Base-by-base conservation (phyloP, 768 basidiomycete genomes). In the Stropharia rugosoannulata region DNA sequence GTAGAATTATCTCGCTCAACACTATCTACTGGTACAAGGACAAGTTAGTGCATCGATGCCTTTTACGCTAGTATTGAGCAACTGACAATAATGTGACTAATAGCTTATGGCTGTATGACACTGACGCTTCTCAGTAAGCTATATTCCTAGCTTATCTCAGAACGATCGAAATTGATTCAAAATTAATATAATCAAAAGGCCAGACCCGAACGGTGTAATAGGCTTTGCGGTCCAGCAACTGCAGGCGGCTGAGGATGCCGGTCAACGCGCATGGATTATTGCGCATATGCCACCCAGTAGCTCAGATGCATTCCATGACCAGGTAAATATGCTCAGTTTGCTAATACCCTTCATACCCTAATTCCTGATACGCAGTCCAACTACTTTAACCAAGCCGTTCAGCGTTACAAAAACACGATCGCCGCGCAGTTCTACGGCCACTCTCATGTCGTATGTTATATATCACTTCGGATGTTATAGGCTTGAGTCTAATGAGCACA, bases 391-490 rank as follows among this genome's bases (percentile, higher is more conserved):
- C 84, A 87, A 65, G 73, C 86, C 53, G 68, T 86, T 32, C 80
- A 83, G 56, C 74, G 85, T 5, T 87, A 85, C 64, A 75, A 75
- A 55, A 73, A 79, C 54, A 83, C 80, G 5, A 83, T 86, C 51
- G 80, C 82, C 4, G 83, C 70, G 1, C 81, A 82, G 55, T 85
- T 87, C 64, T 86, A 80, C 61, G 85, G 85, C 3, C 85, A 87
- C 57, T 83, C 74, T 13, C 83, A 73, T 52, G 77, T 76, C 48
- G 54, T 69, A 58, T 4, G 48, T 42, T 8, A 41, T 35, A 16
- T 37, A 11, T 18, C n/a, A n/a, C 19, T 8, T 22, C 13, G 13
- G 18, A 22, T 19, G 0, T 7, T 27, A 8, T 4, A 37, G 9
- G 1, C 45, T 16, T 44, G 40, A 15, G 13, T 12, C 18, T 4